phyloP scores from a whole-genome alignment of 148 eudicot genomes.

The Rhododendron kiyosumense region DNA sequence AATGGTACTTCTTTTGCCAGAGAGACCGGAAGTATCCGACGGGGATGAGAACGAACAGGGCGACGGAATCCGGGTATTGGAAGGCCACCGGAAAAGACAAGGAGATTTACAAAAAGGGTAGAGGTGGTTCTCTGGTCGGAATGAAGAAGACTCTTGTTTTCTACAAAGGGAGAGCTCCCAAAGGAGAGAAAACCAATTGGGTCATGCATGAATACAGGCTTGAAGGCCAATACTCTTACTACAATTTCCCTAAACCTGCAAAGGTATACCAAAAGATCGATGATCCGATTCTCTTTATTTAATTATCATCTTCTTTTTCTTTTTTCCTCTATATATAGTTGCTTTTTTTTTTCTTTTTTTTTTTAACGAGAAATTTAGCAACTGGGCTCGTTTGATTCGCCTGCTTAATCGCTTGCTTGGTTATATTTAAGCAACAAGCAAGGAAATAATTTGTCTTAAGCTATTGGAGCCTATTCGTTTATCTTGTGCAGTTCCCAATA shows the following conservation, averaged over 20 bases:
- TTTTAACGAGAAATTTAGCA: not conserved
- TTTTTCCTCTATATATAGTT: not conserved
- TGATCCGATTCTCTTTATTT: not conserved
- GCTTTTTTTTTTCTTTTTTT: not conserved
- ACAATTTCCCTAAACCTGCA: conserved; percentile 30
- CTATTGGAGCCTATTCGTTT: not conserved
- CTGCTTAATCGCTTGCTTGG: not conserved
- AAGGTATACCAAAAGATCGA: conserved; percentile 20
- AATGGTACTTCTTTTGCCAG: conserved; percentile 46
- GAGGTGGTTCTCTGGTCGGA: conserved; percentile 28
- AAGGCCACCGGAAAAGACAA: conserved; percentile 62
- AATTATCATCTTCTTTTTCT: not conserved
- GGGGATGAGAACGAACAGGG: conserved; percentile 52
- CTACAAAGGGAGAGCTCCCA: conserved; percentile 60
- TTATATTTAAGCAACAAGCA: not conserved
- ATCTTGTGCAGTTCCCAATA: not conserved
- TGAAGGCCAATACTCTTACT: conserved; percentile 39
- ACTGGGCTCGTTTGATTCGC: not conserved
- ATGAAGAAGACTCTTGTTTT: conserved; percentile 61
- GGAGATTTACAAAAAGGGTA: conserved; percentile 34
- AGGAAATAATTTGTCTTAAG: not conserved
- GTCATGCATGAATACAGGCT: conserved; percentile 60
- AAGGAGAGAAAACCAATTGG: conserved; percentile 59
- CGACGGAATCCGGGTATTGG: conserved; percentile 55
- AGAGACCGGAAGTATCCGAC: conserved; percentile 56